Percentiles rank a stretch among this genome's conserved stretches.
Evolutionary conservation across 768 basidiomycete genomes (phyloP).

Genomic region (Mycena capillaripes): DNA sequence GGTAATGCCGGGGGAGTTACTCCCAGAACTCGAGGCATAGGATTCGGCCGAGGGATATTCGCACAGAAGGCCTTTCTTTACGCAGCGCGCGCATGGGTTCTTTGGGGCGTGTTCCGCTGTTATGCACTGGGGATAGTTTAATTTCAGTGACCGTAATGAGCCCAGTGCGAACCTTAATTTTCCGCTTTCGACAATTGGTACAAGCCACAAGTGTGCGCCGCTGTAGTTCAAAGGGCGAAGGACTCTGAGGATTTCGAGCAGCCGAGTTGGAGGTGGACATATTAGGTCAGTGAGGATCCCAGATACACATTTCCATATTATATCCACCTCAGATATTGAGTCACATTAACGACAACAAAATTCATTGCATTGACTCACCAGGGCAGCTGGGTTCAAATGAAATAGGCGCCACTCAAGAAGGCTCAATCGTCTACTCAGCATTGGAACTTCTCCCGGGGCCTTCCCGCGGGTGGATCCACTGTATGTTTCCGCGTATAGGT

Average conservation of each 20-base stretch:
- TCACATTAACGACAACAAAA: not conserved
- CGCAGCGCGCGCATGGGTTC: slow-evolving; percentile 8
- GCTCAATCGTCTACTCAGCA: too few relatives aligned
- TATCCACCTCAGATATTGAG: not conserved
- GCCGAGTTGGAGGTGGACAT: slow-evolving; percentile 8
- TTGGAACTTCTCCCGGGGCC: too few relatives aligned
- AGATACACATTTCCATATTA: not conserved
- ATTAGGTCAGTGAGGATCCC: too few relatives aligned
- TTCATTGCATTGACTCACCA: not conserved
- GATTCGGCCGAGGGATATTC: not conserved
- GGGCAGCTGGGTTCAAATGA: too few relatives aligned
- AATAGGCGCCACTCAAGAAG: too few relatives aligned
- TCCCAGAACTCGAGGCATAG: not conserved
- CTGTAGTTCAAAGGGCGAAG: not conserved
- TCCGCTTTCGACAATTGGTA: not conserved
- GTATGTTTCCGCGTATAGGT: too few relatives aligned
- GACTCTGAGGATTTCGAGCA: not conserved
- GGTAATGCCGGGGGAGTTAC: not conserved
- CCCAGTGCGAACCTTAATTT: not conserved
- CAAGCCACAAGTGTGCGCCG: slow-evolving; percentile 6
- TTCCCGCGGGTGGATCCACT: too few relatives aligned
- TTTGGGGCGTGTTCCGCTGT: not conserved
- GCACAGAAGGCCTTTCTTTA: not conserved
- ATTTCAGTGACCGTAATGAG: not conserved
- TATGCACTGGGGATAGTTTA: not conserved